Percentiles rank a stretch among this genome's conserved stretches.
These are phyloP conservation scores for Colletotrichum zoysiae DNA, from an alignment of 2,329 filamentous ascomycete genomes.

Conservation along the genomic window DNA sequence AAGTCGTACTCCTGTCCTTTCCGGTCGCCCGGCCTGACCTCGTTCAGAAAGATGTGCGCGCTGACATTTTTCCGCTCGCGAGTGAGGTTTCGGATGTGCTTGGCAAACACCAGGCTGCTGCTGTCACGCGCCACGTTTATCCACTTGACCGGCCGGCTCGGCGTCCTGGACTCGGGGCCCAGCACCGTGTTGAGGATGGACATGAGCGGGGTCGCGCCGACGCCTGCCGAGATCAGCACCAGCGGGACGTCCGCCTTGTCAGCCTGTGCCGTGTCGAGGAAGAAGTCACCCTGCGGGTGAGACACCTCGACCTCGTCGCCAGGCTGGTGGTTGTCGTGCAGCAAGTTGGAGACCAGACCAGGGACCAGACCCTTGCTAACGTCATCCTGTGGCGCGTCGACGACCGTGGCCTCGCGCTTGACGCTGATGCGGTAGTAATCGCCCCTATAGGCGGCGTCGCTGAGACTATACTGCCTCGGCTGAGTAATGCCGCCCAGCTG, in stretches of 20 bases:
- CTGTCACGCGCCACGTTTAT: conserved; percentile 70
- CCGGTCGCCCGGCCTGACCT: conserved; percentile 57
- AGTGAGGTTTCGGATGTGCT: conserved; percentile 59
- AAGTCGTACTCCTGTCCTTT: conserved; percentile 70
- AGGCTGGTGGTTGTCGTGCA: conserved; percentile 61
- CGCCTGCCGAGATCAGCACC: conserved; percentile 76
- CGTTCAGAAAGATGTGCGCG: conserved; percentile 69
- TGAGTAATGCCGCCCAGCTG: conserved; percentile 71
- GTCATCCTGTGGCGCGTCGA: conserved; percentile 49
- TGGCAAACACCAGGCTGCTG: conserved; percentile 66
- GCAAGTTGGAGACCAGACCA: conserved; percentile 65
- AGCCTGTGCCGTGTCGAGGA: conserved; percentile 62
- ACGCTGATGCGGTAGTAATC: conserved; percentile 80
- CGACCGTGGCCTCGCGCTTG: conserved; percentile 67
- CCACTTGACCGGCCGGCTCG: conserved; percentile 67
- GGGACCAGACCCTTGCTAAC: conserved; percentile 51
- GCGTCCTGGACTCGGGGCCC: conserved; percentile 44
- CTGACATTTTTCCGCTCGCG: conserved; percentile 61
- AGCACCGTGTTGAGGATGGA: conserved; percentile 72
- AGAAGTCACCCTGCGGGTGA: conserved; percentile 72
- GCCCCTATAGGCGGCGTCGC: conserved; percentile 61
- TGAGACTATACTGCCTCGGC: conserved; percentile 81
- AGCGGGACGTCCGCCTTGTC: conserved; percentile 63
- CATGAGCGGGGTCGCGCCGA: conserved; percentile 76
- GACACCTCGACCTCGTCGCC: conserved; percentile 68